These are phyloP conservation scores for Trametes coccinea DNA, from an alignment of 768 basidiomycete species.

Conservation along the genomic window DNA sequence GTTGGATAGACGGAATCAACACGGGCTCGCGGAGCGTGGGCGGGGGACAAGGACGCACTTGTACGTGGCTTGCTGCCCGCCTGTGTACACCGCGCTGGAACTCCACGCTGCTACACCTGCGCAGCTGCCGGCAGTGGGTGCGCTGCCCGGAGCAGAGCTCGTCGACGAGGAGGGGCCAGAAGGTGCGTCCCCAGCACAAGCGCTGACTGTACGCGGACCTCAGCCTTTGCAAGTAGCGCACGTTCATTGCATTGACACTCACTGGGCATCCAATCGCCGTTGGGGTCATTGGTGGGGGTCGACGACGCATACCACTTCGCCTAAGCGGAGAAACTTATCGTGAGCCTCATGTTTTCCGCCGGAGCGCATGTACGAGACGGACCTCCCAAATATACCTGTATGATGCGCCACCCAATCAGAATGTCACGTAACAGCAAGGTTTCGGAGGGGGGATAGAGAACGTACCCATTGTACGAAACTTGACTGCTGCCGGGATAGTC, in stretches of 20 bases:
- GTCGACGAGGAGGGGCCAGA: constrained; percentile 23
- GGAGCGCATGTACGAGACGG: background rate
- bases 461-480: constrained; percentile 59
- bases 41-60: constrained; percentile 39
- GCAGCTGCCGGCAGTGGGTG: constrained; percentile 40
- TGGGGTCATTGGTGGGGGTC: constrained; percentile 48
- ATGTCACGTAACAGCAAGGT: constrained; percentile 5
- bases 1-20: constrained; percentile 17
- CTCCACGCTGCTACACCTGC: constrained; percentile 54
- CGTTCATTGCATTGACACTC: constrained; percentile 24
- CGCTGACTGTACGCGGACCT: constrained; percentile 44
- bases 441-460: background rate
- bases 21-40: constrained; percentile 16
- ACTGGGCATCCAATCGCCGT: constrained; percentile 69
- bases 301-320: constrained; percentile 60
- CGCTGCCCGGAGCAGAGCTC: constrained; percentile 18
- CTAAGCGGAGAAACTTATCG: constrained; percentile 34
- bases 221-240: background rate
- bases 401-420: constrained; percentile 2
- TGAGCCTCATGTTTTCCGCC: background rate
- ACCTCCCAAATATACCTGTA: constrained; percentile 69
- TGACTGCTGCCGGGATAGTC: constrained; percentile 51
- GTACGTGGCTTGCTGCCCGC: constrained; percentile 52
- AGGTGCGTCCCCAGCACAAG: constrained; percentile 43
- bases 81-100: constrained; percentile 47